Base-by-base conservation (phyloP, 1,284 basidiomycete genomes). In the Athelia psychrophila region DNA sequence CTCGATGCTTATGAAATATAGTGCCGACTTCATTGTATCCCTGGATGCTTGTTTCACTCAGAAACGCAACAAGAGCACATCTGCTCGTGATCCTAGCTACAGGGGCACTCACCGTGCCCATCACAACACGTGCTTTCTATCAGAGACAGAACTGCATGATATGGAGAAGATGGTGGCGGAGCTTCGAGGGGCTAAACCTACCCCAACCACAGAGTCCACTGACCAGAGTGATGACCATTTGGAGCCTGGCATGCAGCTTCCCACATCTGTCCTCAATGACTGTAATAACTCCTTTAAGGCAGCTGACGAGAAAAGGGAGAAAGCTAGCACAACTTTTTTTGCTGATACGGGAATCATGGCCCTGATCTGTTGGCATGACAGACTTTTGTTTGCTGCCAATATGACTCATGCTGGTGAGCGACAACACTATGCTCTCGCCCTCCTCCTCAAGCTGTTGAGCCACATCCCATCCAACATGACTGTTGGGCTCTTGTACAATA, bases 291-390 rank as follows among this genome's bases (percentile, higher is more conserved):
- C 56, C 5, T 63, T 63, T 49, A 51, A 44, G 2, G 62, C 62
- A 9, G 62, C 60, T 33, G 56, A 64, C 10, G 62, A 63, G 44
- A 48, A 52, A 22, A 12, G 40, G 1, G 36, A 47, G 15, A 61
- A 62, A 49, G 56, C 60, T 23, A 54, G 52, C 12, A 57, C 50
- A 2, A 40, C 47, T 15, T 58, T 56, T 49, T 61, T 63, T 46
- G 51, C 52, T 10, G 58, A 58, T 38, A 64, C 58, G 4, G 61
- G 59, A 2, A 13, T 64, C 13, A 62, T 65, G 59, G 58, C 58
- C 1, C 33, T 64, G 6, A 40, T 65, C 35, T 66, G 62, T 35
- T 50, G 52, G 8, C 64, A 66, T 48, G 61, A 64, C 49, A 19
- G n/a, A 27, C 49, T 56, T n/a, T 52, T 65, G 4, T 63, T 47